Percentiles rank a stretch among this genome's conserved stretches.
These are phyloP conservation scores for Wickerhamomyces strasburgensis DNA, from an alignment of 805 yeast genomes.

Conservation along the genomic window DNA sequence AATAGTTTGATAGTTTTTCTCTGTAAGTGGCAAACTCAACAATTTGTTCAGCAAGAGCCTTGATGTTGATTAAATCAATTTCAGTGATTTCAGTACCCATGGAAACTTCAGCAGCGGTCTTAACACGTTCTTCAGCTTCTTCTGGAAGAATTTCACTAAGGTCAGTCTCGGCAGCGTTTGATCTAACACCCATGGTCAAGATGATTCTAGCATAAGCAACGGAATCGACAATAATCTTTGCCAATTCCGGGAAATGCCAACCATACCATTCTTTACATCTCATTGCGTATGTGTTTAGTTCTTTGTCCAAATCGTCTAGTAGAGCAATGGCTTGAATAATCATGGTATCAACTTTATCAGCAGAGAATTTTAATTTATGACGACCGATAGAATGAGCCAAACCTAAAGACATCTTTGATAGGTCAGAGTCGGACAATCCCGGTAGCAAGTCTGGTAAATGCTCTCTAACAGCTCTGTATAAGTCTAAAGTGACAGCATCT, in stretches of 20 bases:
- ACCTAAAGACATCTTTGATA: slow-evolving; percentile 95
- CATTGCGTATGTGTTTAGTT: slow-evolving; percentile 97
- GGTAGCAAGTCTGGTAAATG: slow-evolving; percentile 91
- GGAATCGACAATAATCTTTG: slow-evolving; percentile 93
- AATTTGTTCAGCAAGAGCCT: slow-evolving; percentile 90
- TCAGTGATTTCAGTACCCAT: slow-evolving; percentile 99
- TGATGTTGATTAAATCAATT: slow-evolving; percentile 80
- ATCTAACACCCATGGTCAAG: slow-evolving; percentile 88
- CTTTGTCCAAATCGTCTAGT: slow-evolving; percentile 95
- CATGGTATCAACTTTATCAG: slow-evolving; percentile 99
- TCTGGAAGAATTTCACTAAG: slow-evolving; percentile 89
- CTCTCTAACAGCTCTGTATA: slow-evolving; percentile 93
- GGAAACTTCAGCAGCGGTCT: slow-evolving; percentile 95
- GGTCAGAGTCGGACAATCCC: slow-evolving; percentile 79
- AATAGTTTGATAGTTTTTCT: slow-evolving; percentile 89
- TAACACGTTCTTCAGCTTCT: slow-evolving; percentile 85
- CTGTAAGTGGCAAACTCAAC: slow-evolving; percentile 95
- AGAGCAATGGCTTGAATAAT: slow-evolving; percentile 98
- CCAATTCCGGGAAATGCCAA: slow-evolving; percentile 99
- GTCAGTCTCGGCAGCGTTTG: slow-evolving; percentile 87
- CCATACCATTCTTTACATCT: slow-evolving; percentile 99
- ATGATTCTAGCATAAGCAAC: slow-evolving; percentile 94
- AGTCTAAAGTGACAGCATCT: slow-evolving; percentile 91
- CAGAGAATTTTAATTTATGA: slow-evolving; percentile 94
- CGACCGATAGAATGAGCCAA: slow-evolving; percentile 98